Conservation (phyloP, 768 basidiomycete genomes). For the Tulasnella sp. region DNA sequence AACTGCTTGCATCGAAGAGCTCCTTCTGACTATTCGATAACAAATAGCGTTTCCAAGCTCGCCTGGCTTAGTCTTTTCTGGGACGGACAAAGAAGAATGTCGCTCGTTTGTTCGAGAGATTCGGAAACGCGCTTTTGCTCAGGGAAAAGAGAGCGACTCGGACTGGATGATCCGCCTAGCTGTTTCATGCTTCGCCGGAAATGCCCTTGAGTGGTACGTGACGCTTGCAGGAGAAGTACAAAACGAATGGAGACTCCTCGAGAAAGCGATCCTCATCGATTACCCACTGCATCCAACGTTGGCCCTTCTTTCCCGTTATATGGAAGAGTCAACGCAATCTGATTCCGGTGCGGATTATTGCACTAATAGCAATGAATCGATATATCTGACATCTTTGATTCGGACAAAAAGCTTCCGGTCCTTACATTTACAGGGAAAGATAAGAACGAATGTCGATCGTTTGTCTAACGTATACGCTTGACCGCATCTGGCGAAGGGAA, state of each 20-base stretch:
- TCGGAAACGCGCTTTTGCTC: background rate
- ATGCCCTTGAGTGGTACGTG: background rate
- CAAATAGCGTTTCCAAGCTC: too few relatives aligned
- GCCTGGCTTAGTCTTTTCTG: background rate
- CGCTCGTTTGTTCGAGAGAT: background rate
- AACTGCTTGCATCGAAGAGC: background rate
- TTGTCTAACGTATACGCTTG: background rate
- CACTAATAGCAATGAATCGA: too few relatives aligned
- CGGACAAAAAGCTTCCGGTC: background rate
- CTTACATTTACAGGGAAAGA: background rate
- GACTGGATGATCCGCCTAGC: background rate
- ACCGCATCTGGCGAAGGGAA: background rate
- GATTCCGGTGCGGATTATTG: too few relatives aligned
- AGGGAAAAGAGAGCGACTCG: background rate
- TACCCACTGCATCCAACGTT: background rate
- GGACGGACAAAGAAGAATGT: background rate
- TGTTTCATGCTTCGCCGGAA: background rate
- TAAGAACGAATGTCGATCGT: background rate
- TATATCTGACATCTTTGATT: background rate
- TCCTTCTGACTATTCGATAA: background rate
- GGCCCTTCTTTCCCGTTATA: too few relatives aligned
- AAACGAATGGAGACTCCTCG: background rate
- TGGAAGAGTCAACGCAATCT: too few relatives aligned
- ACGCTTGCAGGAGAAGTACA: background rate
- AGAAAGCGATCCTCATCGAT: background rate